Conservation (phyloP, 139 green algal genomes). For the Micractinium sp. region DNA sequence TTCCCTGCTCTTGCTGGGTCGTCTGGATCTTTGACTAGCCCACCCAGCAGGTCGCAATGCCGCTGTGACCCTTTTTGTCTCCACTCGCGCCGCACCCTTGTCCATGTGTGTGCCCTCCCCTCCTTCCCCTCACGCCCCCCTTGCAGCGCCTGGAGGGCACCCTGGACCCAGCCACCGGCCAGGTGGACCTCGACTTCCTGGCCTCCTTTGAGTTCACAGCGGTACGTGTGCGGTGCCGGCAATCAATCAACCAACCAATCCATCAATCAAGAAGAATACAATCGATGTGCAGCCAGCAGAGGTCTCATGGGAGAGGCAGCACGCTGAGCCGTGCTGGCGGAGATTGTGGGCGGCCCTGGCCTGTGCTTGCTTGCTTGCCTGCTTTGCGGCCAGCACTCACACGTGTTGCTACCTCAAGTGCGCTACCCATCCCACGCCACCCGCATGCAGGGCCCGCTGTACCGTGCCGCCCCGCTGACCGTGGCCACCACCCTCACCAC, state of each 20-base stretch:
- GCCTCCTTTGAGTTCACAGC: slow-evolving; percentile 77
- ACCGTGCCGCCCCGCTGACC: slow-evolving; percentile 60
- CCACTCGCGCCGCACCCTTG: neutral
- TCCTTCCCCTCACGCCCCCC: neutral
- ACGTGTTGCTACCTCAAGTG: too few relatives aligned
- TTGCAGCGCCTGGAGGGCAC: slow-evolving; percentile 62
- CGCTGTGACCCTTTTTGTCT: too few relatives aligned
- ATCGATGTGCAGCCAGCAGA: too few relatives aligned
- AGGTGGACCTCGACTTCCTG: slow-evolving; percentile 75
- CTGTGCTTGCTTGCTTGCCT: too few relatives aligned
- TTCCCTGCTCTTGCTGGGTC: neutral
- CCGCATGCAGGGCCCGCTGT: slow-evolving; percentile 35
- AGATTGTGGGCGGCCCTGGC: too few relatives aligned
- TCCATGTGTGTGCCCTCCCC: neutral
- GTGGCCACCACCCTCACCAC: slow-evolving; percentile 77
- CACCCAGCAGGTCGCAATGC: neutral
- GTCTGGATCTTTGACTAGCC: too few relatives aligned
- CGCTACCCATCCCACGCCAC: too few relatives aligned
- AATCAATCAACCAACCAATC: too few relatives aligned
- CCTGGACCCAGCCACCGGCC: slow-evolving; percentile 68
- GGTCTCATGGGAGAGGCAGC: too few relatives aligned
- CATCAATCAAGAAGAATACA: too few relatives aligned
- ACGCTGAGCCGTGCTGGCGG: too few relatives aligned
- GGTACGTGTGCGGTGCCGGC: neutral
- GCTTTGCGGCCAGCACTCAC: too few relatives aligned